These are phyloP conservation scores for Tetracladium setigerum DNA, from an alignment of 495 filamentous ascomycete species.

Conservation along the genomic window DNA sequence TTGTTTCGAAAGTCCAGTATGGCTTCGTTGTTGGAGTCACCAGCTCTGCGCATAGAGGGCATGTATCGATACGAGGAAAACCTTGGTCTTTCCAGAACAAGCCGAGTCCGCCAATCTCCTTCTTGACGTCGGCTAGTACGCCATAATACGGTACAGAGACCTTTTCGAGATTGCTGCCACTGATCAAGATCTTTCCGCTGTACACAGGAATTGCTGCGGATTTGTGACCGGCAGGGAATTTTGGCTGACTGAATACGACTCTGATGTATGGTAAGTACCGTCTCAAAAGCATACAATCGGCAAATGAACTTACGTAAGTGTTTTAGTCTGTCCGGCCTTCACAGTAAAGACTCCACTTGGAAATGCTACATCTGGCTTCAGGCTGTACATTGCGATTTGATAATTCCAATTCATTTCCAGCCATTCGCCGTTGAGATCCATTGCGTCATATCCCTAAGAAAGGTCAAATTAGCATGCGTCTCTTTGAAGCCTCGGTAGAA, in stretches of 20 bases:
- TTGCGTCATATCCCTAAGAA: no score
- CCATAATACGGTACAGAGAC: slow-evolving; percentile 5
- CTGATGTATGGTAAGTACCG: no score
- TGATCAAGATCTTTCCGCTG: slow-evolving; percentile 29
- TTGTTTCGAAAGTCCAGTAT: slow-evolving; percentile 9
- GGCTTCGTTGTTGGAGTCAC: no score
- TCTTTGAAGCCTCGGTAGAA: background rate
- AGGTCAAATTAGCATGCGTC: no score
- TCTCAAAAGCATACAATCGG: background rate
- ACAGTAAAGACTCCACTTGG: slow-evolving; percentile 7
- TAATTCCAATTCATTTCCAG: slow-evolving; percentile 2
- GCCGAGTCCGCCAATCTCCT: no score
- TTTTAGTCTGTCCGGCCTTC: slow-evolving; percentile 7
- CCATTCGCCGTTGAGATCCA: background rate
- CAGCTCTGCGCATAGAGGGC: no score
- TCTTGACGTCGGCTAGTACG: no score
- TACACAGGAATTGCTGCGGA: slow-evolving; percentile 24
- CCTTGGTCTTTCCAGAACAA: no score
- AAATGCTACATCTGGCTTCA: background rate
- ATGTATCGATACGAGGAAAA: no score
- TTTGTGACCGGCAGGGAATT: no score
- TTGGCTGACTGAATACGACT: no score
- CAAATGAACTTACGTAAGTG: slow-evolving; percentile 6
- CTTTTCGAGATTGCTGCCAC: slow-evolving; percentile 24
- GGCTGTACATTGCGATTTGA: slow-evolving; percentile 1